These are phyloP conservation scores for Phyllostachys edulis DNA, from an alignment of 176 grass and related monocot genomes.

Conservation along the genomic window DNA sequence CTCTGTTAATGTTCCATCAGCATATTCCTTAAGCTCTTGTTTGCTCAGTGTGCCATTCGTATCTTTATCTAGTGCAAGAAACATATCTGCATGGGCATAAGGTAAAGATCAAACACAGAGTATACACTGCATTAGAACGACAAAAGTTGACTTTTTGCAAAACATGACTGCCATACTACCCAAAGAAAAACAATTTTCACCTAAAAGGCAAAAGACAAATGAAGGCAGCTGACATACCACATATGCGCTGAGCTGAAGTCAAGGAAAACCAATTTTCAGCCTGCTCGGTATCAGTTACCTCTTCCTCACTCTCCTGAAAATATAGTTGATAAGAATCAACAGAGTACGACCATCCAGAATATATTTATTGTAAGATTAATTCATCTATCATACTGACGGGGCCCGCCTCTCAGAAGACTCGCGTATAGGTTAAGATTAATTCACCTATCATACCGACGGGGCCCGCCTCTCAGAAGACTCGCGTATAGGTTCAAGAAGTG, in stretches of 20 bases:
- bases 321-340: slow-evolving; percentile 23
- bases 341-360: neutral
- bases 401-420: no score
- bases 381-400: no score
- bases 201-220: slow-evolving; percentile 9
- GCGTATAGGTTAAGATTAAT: no score
- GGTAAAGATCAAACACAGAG: neutral
- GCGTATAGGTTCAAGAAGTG: no score
- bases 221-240: slow-evolving; percentile 54
- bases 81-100: slow-evolving; percentile 75
- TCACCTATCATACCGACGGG: no score
- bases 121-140: neutral
- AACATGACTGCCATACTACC: neutral
- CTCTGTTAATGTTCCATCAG: slow-evolving; percentile 93
- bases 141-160: neutral
- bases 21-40: slow-evolving; percentile 99
- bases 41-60: slow-evolving; percentile 91
- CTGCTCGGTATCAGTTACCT: slow-evolving; percentile 93
- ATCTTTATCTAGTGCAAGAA: slow-evolving; percentile 96
- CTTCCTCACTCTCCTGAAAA: slow-evolving; percentile 94
- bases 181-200: neutral
- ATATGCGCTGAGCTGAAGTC: slow-evolving; percentile 95
- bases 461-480: no score
- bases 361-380: no score
- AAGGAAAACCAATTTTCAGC: slow-evolving; percentile 99